Evolutionary conservation across 192 early-diverging fungal species (phyloP).

Genomic region (Chytriomyces sp.): DNA sequence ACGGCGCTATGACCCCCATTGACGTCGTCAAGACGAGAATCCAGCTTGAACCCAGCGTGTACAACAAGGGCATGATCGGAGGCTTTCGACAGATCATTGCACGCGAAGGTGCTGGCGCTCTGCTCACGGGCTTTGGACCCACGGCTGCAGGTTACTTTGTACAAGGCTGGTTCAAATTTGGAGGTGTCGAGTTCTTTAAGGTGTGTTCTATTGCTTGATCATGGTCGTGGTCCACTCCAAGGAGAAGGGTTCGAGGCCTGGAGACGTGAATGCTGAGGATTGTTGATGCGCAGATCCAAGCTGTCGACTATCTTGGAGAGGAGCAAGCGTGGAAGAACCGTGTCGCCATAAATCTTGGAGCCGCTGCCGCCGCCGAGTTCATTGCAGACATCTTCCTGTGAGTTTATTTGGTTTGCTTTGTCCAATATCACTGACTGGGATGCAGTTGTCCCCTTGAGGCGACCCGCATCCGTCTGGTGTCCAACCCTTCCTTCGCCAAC

Average conservation of each 20-base stretch:
- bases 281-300: slow-evolving; percentile 68
- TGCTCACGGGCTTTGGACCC: slow-evolving; percentile 76
- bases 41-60: slow-evolving; percentile 55
- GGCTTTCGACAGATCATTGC: slow-evolving; percentile 46
- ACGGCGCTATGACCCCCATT: slow-evolving; percentile 49
- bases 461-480: slow-evolving; percentile 74
- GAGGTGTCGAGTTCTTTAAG: slow-evolving; percentile 87
- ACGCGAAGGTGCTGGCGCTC: slow-evolving; percentile 68
- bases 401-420: too few relatives aligned
- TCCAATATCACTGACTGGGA: too few relatives aligned
- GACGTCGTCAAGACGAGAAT: slow-evolving; percentile 78
- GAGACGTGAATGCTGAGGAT: slow-evolving; percentile 65
- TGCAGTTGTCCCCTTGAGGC: too few relatives aligned
- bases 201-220: slow-evolving; percentile 76
- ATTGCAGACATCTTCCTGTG: slow-evolving; percentile 70
- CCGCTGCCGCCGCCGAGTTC: slow-evolving; percentile 72
- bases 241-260: too few relatives aligned
- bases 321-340: slow-evolving; percentile 59
- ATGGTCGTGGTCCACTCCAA: too few relatives aligned
- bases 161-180: slow-evolving; percentile 85
- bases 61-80: slow-evolving; percentile 38
- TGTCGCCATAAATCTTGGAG: slow-evolving; percentile 60
- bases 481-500: slow-evolving; percentile 64
- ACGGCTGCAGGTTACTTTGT: slow-evolving; percentile 82
- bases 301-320: too few relatives aligned